A percentile compares a stretch with the other conserved stretches of the same genome.
Evolutionary conservation across 2,329 filamentous ascomycete species (phyloP).

Genomic region (Penicillium palitans): DNA sequence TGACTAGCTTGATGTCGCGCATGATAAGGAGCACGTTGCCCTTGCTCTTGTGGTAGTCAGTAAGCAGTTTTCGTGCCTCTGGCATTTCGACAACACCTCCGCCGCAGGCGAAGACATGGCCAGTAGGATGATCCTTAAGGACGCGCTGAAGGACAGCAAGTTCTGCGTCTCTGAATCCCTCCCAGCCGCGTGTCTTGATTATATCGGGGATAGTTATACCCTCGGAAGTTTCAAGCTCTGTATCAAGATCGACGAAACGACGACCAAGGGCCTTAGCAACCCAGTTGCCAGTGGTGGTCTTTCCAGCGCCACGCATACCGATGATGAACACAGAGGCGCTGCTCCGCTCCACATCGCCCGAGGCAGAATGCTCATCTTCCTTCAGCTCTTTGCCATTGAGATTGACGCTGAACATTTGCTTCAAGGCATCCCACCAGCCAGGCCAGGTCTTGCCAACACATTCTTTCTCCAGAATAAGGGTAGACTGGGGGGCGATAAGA

Average conservation of each 20-base stretch:
- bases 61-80: conserved; percentile 73
- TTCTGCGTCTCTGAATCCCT: conserved; percentile 80
- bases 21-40: conserved; percentile 87
- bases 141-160: conserved; percentile 70
- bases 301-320: conserved; percentile 95
- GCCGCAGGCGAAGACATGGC: conserved; percentile 87
- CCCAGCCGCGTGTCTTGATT: conserved; percentile 78
- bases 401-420: conserved; percentile 71
- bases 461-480: conserved; percentile 82
- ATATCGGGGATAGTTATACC: conserved; percentile 82
- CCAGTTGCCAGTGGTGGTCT: conserved; percentile 90
- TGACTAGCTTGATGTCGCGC: conserved; percentile 81
- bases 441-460: conserved; percentile 98
- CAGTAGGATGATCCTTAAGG: conserved; percentile 70
- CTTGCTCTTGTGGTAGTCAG: conserved; percentile 69
- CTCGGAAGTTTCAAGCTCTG: conserved; percentile 73
- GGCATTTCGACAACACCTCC: conserved; percentile 88
- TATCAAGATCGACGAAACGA: conserved; percentile 82
- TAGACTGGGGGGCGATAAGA: conserved; percentile 66
- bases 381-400: conserved; percentile 71
- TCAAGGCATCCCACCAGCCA: conserved; percentile 93
- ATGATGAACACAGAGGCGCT: conserved; percentile 83
- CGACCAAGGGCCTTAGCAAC: conserved; percentile 73
- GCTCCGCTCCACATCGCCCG: conserved; percentile 41
- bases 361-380: conserved; percentile 39